phyloP scores from a whole-genome alignment of 768 basidiomycete genomes.

The Melanogaster broomeanus region DNA sequence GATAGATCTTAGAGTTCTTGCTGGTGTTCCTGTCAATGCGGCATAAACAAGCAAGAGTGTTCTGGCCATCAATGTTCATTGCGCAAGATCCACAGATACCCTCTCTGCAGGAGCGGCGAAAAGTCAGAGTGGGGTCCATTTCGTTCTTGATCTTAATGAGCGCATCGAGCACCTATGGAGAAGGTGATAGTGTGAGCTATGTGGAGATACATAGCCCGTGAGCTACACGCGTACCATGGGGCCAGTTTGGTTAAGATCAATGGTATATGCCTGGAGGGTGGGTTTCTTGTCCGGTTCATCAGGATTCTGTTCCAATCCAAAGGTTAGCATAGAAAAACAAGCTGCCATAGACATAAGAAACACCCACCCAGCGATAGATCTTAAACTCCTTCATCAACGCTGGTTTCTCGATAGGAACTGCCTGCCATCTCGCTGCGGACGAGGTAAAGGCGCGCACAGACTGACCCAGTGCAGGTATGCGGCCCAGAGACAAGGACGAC shows the following conservation, averaged over 20 bases:
- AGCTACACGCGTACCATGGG: slow-evolving; percentile 69
- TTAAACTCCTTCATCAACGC: slow-evolving; percentile 91
- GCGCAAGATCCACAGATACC: slow-evolving; percentile 98
- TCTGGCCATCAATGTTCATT: slow-evolving; percentile 98
- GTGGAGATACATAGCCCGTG: neutral
- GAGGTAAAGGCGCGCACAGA: slow-evolving; percentile 34
- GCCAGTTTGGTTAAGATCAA: slow-evolving; percentile 93
- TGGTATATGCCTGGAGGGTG: slow-evolving; percentile 82
- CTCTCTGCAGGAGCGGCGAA: slow-evolving; percentile 90
- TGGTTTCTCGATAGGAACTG: slow-evolving; percentile 64
- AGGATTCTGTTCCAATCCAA: slow-evolving; percentile 65
- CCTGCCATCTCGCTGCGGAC: slow-evolving; percentile 24
- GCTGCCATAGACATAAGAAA: neutral
- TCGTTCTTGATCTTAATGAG: slow-evolving; percentile 99
- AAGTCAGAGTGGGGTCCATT: slow-evolving; percentile 93
- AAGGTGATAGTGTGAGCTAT: neutral
- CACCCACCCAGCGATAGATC: slow-evolving; percentile 92
- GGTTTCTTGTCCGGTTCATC: slow-evolving; percentile 94
- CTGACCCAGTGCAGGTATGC: slow-evolving; percentile 12
- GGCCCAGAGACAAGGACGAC: neutral
- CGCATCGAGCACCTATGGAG: slow-evolving; percentile 72
- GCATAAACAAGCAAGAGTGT: slow-evolving; percentile 97
- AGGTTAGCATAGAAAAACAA: neutral
- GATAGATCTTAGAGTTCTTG: slow-evolving; percentile 91
- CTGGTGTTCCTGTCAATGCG: slow-evolving; percentile 77